phyloP scores from a whole-genome alignment of 352 stramenopile species.

The Phytophthora macrochlamydospora region DNA sequence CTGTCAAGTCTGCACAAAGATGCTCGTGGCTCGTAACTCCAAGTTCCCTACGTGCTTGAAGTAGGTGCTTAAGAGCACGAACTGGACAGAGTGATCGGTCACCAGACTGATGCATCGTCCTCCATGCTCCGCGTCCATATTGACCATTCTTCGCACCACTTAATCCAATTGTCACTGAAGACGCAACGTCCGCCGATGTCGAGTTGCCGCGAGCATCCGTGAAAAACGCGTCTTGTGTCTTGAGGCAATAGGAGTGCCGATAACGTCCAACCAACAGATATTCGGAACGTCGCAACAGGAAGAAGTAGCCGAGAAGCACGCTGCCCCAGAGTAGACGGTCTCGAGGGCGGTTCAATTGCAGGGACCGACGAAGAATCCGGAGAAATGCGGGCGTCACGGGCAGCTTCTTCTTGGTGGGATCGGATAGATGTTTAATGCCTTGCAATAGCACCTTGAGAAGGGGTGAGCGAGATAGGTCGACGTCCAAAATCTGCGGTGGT shows the following conservation, averaged over 20 bases:
- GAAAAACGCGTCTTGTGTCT: slow-evolving; percentile 17
- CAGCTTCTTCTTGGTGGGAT: slow-evolving; percentile 15
- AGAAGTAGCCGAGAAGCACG: slow-evolving; percentile 29
- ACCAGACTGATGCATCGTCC: slow-evolving; percentile 17
- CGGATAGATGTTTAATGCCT: slow-evolving; percentile 18
- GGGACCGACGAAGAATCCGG: not conserved
- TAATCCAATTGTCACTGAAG: slow-evolving; percentile 15
- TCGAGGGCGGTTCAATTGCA: not conserved
- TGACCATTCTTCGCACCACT: slow-evolving; percentile 24
- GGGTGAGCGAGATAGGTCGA: not conserved
- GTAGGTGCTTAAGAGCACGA: slow-evolving; percentile 7
- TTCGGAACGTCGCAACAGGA: slow-evolving; percentile 22
- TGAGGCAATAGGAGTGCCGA: slow-evolving; percentile 12
- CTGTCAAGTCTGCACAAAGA: not conserved
- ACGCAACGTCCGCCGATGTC: not conserved
- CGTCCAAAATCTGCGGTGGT: slow-evolving; percentile 10
- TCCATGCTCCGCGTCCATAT: slow-evolving; percentile 14
- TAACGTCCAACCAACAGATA: slow-evolving; percentile 5
- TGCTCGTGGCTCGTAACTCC: not conserved
- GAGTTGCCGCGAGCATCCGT: not conserved
- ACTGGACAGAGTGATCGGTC: slow-evolving; percentile 13
- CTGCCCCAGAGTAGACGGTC: slow-evolving; percentile 23
- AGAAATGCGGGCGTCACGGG: slow-evolving; percentile 25
- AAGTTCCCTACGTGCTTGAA: not conserved
- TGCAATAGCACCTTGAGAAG: slow-evolving; percentile 8